phyloP scores from a whole-genome alignment of 2,329 filamentous ascomycete species.

The Cytospora schulzeri region DNA sequence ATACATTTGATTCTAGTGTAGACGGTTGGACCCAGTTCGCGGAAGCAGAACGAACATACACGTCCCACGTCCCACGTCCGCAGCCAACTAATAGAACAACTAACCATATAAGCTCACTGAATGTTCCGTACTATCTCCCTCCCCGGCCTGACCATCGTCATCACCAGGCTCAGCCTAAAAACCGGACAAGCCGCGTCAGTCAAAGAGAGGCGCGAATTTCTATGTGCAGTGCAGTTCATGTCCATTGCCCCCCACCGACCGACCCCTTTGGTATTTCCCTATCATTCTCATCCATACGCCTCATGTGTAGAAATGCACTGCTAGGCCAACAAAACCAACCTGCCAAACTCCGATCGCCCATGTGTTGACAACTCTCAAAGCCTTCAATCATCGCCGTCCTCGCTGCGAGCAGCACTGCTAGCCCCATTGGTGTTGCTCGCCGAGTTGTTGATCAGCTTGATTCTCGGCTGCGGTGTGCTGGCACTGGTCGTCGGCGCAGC shows the following conservation, averaged over 20 bases:
- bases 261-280: conserved; percentile 26
- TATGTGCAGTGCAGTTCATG: conserved; percentile 16
- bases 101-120: not conserved
- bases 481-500: conserved; percentile 57
- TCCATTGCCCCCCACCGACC: conserved; percentile 8
- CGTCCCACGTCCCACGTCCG: not conserved
- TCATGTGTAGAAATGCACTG: conserved; percentile 25
- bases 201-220: conserved; percentile 9
- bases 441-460: conserved; percentile 66
- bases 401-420: conserved; percentile 26
- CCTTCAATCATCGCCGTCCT: conserved; percentile 25
- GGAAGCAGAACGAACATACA: not conserved
- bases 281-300: conserved; percentile 24
- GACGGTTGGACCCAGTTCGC: not conserved
- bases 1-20: not conserved
- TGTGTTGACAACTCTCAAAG: conserved; percentile 6
- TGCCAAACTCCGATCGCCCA: conserved; percentile 21
- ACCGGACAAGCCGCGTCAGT: not conserved
- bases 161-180: not conserved
- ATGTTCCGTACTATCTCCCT: not conserved
- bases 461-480: conserved; percentile 70
- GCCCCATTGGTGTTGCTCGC: conserved; percentile 26
- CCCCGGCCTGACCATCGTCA: not conserved
- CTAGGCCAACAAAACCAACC: conserved; percentile 6
- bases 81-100: not conserved